Evolutionary conservation across 345 rosid species (phyloP).

Genomic region (Arabis alpina): DNA sequence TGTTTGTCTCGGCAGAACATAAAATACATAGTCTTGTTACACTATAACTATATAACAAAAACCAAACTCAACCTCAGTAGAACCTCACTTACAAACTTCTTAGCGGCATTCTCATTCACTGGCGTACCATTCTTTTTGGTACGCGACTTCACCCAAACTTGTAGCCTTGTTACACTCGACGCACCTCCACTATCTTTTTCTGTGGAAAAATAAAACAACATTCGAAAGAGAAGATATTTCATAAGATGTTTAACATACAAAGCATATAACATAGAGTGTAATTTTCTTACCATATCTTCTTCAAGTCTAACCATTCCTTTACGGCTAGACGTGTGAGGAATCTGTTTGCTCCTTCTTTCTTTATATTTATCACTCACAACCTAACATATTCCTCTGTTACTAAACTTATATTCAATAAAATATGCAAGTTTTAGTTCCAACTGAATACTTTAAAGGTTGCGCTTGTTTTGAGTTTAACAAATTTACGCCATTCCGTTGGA

Average conservation of each 20-base stretch:
- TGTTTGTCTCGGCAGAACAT: neutral
- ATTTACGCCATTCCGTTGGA: neutral
- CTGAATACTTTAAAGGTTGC: neutral
- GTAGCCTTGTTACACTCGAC: neutral
- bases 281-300: neutral
- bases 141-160: neutral
- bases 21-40: too few species aligned
- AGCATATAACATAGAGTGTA: too few species aligned
- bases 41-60: too few species aligned
- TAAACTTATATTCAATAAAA: too few species aligned
- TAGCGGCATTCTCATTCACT: neutral
- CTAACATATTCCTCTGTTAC: too few species aligned
- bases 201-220: too few species aligned
- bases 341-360: neutral
- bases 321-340: neutral
- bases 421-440: neutral
- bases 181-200: neutral
- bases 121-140: neutral
- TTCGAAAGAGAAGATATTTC: too few species aligned
- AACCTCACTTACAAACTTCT: neutral
- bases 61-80: too few species aligned
- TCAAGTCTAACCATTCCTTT: neutral
- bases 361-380: neutral
- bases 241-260: too few species aligned
- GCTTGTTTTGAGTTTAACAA: neutral